A percentile compares a stretch with the other conserved stretches of the same genome.
These are phyloP conservation scores for Pyropia yezoensis DNA, from an alignment of 23 red algal genomes.

Conservation along the genomic window DNA sequence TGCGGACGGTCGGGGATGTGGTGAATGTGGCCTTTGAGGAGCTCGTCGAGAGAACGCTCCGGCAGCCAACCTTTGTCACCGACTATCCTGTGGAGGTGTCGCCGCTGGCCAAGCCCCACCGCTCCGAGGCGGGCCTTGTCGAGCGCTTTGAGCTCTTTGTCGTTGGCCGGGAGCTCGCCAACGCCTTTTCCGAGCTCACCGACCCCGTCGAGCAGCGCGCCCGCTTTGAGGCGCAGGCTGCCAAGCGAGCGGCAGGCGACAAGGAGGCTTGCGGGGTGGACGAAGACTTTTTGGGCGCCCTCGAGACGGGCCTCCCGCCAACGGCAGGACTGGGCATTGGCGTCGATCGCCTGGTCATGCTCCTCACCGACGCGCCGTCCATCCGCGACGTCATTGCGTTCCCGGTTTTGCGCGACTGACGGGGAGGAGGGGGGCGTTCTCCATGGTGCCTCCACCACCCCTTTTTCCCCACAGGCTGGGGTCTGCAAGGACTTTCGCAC, in stretches of 20 bases:
- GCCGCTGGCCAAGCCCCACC: conserved; percentile 88
- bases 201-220: conserved; percentile 83
- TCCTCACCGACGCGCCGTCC: conserved; percentile 65
- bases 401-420: conserved; percentile 9
- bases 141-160: conserved; percentile 93
- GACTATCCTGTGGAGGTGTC: conserved; percentile 88
- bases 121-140: conserved; percentile 53
- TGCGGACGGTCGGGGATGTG: conserved; percentile 52
- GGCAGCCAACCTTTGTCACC: conserved; percentile 93
- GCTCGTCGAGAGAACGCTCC: conserved; percentile 55
- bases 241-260: conserved; percentile 73
- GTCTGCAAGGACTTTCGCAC: too few relatives aligned
- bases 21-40: conserved; percentile 69
- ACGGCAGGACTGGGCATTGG: conserved; percentile 93
- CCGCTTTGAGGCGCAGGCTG: conserved; percentile 55
- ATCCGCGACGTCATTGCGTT: conserved; percentile 94
- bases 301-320: conserved; percentile 87
- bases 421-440: too few relatives aligned
- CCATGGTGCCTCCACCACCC: too few relatives aligned
- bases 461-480: too few relatives aligned
- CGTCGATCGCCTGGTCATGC: conserved; percentile 91
- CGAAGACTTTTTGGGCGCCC: conserved; percentile 89
- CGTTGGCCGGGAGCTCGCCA: conserved; percentile 74
- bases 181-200: conserved; percentile 88
- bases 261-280: conserved; percentile 91